Evolutionary conservation across 805 yeast genomes (phyloP).

Genomic region (Sugiyamaella americana): DNA sequence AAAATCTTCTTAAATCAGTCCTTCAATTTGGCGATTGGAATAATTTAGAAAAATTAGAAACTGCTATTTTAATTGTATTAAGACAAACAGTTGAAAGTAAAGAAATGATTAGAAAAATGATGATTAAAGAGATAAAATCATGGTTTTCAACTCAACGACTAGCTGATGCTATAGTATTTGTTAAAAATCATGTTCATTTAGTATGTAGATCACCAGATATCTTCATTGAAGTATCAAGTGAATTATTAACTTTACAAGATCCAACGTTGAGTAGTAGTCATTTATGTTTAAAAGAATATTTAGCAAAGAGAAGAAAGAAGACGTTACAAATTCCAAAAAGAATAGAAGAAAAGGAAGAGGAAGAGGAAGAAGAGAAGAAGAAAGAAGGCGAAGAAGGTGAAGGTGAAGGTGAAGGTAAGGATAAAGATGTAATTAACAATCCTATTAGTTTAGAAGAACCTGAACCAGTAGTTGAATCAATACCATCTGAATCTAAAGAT

Average conservation of each 20-base stretch:
- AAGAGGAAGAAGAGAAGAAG: neutral
- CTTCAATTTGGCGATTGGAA: slow-evolving; percentile 34
- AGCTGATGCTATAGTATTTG: slow-evolving; percentile 30
- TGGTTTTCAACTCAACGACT: slow-evolving; percentile 29
- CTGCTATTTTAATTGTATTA: slow-evolving; percentile 46
- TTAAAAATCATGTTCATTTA: slow-evolving; percentile 16
- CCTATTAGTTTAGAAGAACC: neutral
- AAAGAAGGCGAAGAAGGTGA: slow-evolving; percentile 1
- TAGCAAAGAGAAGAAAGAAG: slow-evolving; percentile 12
- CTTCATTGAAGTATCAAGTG: slow-evolving; percentile 39
- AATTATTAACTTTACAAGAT: slow-evolving; percentile 23
- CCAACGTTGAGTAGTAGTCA: slow-evolving; percentile 18
- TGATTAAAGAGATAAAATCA: slow-evolving; percentile 46
- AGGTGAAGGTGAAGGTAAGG: too few relatives aligned
- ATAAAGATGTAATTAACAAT: too few relatives aligned
- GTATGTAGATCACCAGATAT: slow-evolving; percentile 42
- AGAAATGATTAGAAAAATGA: slow-evolving; percentile 42
- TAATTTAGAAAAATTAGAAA: slow-evolving; percentile 39
- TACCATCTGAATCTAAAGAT: slow-evolving; percentile 2
- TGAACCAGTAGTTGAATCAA: neutral
- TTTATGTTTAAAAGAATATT: slow-evolving; percentile 22
- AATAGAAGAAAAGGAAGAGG: neutral
- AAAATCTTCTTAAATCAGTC: slow-evolving; percentile 42
- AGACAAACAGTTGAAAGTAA: slow-evolving; percentile 67
- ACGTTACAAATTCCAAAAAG: slow-evolving; percentile 5